phyloP scores from a whole-genome alignment of 345 rosid genomes.

The Cochlearia excelsa region DNA sequence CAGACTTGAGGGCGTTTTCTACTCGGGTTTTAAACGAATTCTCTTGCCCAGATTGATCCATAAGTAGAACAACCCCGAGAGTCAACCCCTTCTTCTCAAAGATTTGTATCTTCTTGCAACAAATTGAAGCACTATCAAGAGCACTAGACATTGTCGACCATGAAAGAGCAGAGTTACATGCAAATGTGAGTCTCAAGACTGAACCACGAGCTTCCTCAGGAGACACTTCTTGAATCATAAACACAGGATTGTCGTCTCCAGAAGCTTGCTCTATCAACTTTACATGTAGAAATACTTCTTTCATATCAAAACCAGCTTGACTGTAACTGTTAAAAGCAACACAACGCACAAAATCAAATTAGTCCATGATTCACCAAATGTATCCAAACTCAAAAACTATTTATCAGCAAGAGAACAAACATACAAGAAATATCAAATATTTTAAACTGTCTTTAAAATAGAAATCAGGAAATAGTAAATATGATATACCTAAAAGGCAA shows the following conservation, averaged over 20 bases:
- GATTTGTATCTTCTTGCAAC: constrained; percentile 82
- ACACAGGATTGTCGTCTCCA: constrained; percentile 69
- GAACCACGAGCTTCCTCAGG: constrained; percentile 57
- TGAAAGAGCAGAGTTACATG: constrained; percentile 68
- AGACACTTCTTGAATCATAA: constrained; percentile 67
- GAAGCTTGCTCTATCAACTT: constrained; percentile 94
- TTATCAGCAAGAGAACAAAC: background rate
- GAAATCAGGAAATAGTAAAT: background rate
- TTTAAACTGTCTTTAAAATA: background rate
- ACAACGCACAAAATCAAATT: constrained; percentile 15
- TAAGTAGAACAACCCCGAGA: constrained; percentile 65
- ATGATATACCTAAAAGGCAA: constrained; percentile 77
- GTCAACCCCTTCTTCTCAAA: constrained; percentile 93
- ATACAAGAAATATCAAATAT: too few relatives aligned
- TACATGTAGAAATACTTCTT: constrained; percentile 85
- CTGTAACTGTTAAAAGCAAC: constrained; percentile 58
- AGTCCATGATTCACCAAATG: constrained; percentile 8
- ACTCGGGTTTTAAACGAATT: constrained; percentile 55
- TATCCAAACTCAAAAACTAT: constrained; percentile 18
- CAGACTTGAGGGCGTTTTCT: constrained; percentile 69
- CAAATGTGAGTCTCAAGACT: constrained; percentile 70
- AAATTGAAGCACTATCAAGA: constrained; percentile 69
- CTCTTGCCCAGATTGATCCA: constrained; percentile 61
- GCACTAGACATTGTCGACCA: constrained; percentile 83
- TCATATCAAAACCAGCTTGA: constrained; percentile 90